Evolutionary conservation across 345 rosid species (phyloP), one percentile per base, ranked within the genome.

Genomic region (Salix purpurea): DNA sequence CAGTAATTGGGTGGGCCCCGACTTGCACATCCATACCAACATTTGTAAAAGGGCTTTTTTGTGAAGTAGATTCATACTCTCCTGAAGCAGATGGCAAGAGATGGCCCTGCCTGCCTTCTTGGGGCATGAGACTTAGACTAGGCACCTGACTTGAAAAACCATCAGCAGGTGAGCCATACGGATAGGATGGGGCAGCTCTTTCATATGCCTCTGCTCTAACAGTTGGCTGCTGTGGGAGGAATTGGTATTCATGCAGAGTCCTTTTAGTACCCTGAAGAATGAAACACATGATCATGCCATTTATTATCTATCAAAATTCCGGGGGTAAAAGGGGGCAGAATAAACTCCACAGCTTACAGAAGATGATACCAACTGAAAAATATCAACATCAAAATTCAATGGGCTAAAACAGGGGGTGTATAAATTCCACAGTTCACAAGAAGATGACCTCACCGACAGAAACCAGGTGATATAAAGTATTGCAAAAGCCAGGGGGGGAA

Each of bases 191-290:
- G 62, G 83, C 87, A 77, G 73, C 87, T 87, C 88, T 86, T 71
- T 89, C 93, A 46, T 81, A 77, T 72, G 77, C 82, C 69, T 94
- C 92, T 58, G 84, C 74, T 82, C 90, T 83, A 67, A 87, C 88
- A 78, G 91, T 89, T 69, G 97, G 97, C 81, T 85, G 84, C 87
- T 91, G 92, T 0, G 93, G 98, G 82, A 94, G 90, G 79, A 94
- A 94, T 85, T 92, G 96, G 76, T 94, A 92, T 74, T 94, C 97
- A 74, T 85, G 97, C 70, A 92, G 83, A 7, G 91, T 79, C 83
- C 91, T 88, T 69, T 78, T 81, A 64, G 81, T 16, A 42, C 83
- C 89, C 92, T 89, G 84, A 71, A 70, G 73, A 75, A 58, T 60
- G 46, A 76, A 79, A 76, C 40, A 37, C 32, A 24, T 64, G 75